These are phyloP conservation scores for Isabelozyma gotoi DNA, from an alignment of 805 yeast genomes.

Conservation along the genomic window DNA sequence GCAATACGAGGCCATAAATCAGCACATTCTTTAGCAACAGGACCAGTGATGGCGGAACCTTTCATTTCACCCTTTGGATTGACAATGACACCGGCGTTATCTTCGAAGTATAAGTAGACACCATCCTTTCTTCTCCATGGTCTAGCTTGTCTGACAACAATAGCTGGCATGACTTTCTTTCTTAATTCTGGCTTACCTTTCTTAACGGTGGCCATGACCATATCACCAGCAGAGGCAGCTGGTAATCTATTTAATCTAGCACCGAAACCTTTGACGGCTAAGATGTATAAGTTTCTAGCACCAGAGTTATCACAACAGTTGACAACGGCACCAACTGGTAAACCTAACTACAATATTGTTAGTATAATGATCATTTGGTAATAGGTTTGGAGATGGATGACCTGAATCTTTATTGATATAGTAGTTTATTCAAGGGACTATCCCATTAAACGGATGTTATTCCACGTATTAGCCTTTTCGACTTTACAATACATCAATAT, in stretches of 20 bases:
- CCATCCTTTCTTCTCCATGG: conserved; percentile 99
- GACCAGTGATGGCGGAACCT: conserved; percentile 99
- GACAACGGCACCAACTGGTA: conserved; percentile 99
- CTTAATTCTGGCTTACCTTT: conserved; percentile 99
- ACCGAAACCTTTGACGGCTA: conserved; percentile 99
- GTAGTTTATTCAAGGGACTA: too few species aligned
- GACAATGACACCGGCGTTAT: conserved; percentile 99
- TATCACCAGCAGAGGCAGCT: conserved; percentile 99
- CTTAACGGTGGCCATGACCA: conserved; percentile 99
- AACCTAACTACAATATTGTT: conserved; percentile 74
- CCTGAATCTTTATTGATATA: too few species aligned
- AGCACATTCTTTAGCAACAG: conserved; percentile 99
- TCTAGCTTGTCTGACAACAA: conserved; percentile 98
- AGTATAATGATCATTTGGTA: conserved; percentile 14
- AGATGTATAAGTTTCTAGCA: conserved; percentile 98
- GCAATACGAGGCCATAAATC: conserved; percentile 99
- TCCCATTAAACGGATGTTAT: too few species aligned
- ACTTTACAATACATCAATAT: not conserved
- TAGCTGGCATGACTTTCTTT: conserved; percentile 99
- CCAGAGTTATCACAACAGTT: conserved; percentile 99
- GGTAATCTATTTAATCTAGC: conserved; percentile 99
- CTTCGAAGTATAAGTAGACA: conserved; percentile 98
- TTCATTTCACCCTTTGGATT: conserved; percentile 99
- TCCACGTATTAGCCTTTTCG: not conserved
- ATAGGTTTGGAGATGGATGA: not conserved